phyloP scores from a whole-genome alignment of 257 asterid genomes.

The Penstemon eatonii region DNA sequence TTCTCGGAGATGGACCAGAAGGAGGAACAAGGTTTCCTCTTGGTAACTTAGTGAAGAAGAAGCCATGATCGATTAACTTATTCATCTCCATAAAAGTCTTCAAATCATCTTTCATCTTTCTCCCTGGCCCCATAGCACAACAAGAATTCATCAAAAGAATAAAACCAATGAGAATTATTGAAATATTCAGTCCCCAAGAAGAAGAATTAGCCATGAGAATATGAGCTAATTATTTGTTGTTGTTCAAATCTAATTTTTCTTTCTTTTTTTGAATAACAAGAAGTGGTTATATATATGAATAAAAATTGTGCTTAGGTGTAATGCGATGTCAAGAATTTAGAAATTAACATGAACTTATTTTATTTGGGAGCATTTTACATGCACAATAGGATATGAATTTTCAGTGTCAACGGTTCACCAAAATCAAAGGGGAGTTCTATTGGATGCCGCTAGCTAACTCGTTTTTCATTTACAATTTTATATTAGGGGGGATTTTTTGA shows the following conservation, averaged over 20 bases:
- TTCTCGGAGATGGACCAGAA: constrained; percentile 49
- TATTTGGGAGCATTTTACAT: constrained; percentile 14
- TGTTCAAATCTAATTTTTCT: too few species aligned
- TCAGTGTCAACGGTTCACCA: constrained; percentile 38
- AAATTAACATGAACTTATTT: not conserved
- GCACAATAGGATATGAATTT: constrained; percentile 21
- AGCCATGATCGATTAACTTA: not conserved
- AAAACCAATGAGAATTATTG: constrained; percentile 5
- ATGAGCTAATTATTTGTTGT: too few species aligned
- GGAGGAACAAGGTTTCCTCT: constrained; percentile 49
- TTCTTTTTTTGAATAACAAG: constrained; percentile 19
- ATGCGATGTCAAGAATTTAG: constrained; percentile 22
- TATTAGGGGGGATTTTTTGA: not conserved
- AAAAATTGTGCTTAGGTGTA: not conserved
- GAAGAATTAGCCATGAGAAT: constrained; percentile 17
- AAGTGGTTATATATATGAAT: not conserved
- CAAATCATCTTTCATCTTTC: constrained; percentile 23
- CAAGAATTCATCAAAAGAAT: constrained; percentile 22
- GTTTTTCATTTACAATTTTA: not conserved
- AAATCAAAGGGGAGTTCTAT: constrained; percentile 13
- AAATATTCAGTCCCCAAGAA: constrained; percentile 5
- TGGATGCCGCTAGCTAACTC: constrained; percentile 32
- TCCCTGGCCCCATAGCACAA: constrained; percentile 26
- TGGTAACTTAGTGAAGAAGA: constrained; percentile 44
- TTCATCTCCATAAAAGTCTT: constrained; percentile 24